phyloP scores from a whole-genome alignment of 169 alveolate species.

The Plasmodium relictum region DNA sequence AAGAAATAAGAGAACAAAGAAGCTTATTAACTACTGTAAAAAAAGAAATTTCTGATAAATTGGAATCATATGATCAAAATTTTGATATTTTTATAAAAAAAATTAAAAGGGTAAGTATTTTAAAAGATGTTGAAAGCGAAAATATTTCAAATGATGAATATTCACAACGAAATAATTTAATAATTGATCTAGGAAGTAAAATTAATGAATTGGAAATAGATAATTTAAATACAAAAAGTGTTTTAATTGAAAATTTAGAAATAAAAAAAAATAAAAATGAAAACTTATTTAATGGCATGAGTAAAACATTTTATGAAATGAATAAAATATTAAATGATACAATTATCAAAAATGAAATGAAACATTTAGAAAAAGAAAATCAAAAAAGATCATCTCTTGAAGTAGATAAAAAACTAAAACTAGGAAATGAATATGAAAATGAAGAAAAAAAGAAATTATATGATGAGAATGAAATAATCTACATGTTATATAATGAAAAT shows the following conservation, averaged over 20 bases:
- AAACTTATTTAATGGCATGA: not conserved
- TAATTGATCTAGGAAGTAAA: too few species aligned
- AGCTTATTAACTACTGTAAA: conserved; percentile 7
- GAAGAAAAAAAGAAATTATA: not conserved
- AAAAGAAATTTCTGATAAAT: conserved; percentile 7
- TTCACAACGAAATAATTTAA: not conserved
- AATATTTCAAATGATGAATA: not conserved
- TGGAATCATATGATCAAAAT: conserved; percentile 19
- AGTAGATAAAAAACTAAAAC: not conserved
- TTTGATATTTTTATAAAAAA: conserved; percentile 26
- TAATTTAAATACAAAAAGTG: not conserved
- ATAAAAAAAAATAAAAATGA: conserved; percentile 20
- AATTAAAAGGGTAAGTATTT: conserved; percentile 3
- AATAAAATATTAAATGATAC: conserved; percentile 39
- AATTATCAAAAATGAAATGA: conserved; percentile 25
- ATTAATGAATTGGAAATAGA: not conserved
- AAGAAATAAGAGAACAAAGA: not conserved
- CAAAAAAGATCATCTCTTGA: not conserved
- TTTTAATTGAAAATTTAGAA: conserved; percentile 16
- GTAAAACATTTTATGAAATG: conserved; percentile 19
- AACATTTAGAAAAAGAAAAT: not conserved
- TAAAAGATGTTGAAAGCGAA: not conserved
- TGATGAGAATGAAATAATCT: not conserved
- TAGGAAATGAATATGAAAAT: not conserved
- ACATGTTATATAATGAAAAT: not conserved